Evolutionary conservation across 2,329 filamentous ascomycete species (phyloP), one percentile per base, ranked within the genome.

Genomic region (Colletotrichum brevisporum): DNA sequence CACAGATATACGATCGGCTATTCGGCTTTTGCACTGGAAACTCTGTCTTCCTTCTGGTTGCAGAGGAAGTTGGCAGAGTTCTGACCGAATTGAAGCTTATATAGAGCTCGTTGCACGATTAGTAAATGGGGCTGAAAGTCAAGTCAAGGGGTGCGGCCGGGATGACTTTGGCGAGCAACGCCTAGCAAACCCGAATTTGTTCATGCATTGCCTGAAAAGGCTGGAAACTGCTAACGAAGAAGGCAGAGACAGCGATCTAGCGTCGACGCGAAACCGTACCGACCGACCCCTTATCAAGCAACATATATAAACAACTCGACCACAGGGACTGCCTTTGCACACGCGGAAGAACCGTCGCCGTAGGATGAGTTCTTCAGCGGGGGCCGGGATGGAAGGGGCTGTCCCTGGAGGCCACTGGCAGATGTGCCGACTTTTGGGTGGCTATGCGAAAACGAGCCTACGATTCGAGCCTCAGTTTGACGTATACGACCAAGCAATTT

Each of bases 181-280:
- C 24, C 31, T 56, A 51, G n/a, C 56, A 66, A 51, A 51, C 27
- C 36, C 45, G 58, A 62, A 55, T 55, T 56, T 50, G 31, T 61
- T 61, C 45, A 61, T 56, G 67, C 62, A 18, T 10, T 21, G 12
- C 27, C 24, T 12, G 5, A 8, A 27, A n/a, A 16, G 27, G 18
- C 39, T 51, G 3, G 43, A 21, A 5, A 18, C 8, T 5, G 16
- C 24, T 26, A 51, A 13, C 50, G 15, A 9, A 26, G 41, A 36
- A 21, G 18, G 18, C 13, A 16, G 56, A 26, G 58, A 27, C 50
- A 63, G 51, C 45, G 58, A 43, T 67, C 27, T 31, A 27, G 24
- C n/a, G 26, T 56, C 8, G 31, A 66, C 31, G 13, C 31, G 66
- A 55, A 66, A 66, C 54, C 21, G 13, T 60, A 66, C 54, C 21